Percentiles rank a stretch among this genome's conserved stretches.
Conservation (phyloP, 768 basidiomycete species). For the Wakefieldia striispora region DNA sequence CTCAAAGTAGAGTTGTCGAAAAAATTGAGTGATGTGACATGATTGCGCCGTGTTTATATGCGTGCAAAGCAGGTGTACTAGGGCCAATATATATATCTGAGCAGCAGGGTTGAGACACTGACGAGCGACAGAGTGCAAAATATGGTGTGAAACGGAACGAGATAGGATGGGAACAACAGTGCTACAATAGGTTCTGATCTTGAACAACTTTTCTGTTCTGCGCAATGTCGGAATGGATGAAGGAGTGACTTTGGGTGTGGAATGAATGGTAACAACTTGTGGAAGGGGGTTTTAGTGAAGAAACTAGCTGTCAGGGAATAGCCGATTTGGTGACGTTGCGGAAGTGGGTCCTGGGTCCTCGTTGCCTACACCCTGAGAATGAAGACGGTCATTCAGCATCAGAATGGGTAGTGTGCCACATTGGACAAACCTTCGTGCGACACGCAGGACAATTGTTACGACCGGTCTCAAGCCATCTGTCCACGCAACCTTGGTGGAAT, state of each 20-base stretch:
- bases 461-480: conserved; percentile 82
- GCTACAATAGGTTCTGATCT: conserved; percentile 21
- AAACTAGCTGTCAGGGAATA: conserved; percentile 9
- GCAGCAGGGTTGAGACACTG: conserved; percentile 10
- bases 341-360: conserved; percentile 17
- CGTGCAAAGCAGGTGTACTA: conserved; percentile 7
- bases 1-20: conserved; percentile 9
- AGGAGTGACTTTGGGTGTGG: conserved; percentile 16
- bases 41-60: conserved; percentile 16
- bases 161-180: conserved; percentile 19
- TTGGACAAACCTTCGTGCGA: conserved; percentile 59
- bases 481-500: conserved; percentile 89
- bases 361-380: conserved; percentile 23
- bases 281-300: neutral
- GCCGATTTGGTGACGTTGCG: conserved; percentile 2
- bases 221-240: conserved; percentile 12
- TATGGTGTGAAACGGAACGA: conserved; percentile 2
- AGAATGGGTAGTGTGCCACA: neutral
- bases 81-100: conserved; percentile 24
- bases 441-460: conserved; percentile 93
- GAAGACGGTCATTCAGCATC: neutral
- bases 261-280: conserved; percentile 1
- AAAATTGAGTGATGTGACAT: conserved; percentile 1
- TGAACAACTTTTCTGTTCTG: conserved; percentile 8
- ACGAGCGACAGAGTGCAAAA: conserved; percentile 9